Conservation (phyloP, 352 stramenopile species). For the Pythium guiyangense region DNA sequence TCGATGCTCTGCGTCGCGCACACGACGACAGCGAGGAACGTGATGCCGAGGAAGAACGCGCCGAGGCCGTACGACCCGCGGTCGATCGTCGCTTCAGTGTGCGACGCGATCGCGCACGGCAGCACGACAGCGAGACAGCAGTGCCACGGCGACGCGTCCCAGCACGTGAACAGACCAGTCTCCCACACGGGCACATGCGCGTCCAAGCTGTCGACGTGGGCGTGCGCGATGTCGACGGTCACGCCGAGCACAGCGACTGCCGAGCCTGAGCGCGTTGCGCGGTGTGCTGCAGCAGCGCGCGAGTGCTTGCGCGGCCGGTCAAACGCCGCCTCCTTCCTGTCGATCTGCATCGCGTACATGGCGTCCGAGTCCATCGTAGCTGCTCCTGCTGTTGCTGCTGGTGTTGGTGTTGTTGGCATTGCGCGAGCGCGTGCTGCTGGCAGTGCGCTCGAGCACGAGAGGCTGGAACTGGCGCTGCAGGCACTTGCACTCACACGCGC, state of each 20-base stretch:
- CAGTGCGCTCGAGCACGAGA: no score
- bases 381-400: background rate
- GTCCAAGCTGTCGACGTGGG: background rate
- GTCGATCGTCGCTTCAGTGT: constrained; percentile 12
- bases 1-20: constrained; percentile 10
- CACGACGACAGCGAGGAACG: constrained; percentile 7
- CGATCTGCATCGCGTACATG: constrained; percentile 9
- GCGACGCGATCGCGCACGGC: constrained; percentile 11
- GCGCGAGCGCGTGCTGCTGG: background rate
- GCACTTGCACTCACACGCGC: no score
- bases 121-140: constrained; percentile 10
- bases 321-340: constrained; percentile 12
- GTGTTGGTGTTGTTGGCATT: background rate
- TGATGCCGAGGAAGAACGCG: constrained; percentile 9
- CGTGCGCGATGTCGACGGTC: background rate
- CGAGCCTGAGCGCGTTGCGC: background rate
- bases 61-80: constrained; percentile 3
- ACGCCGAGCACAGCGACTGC: background rate
- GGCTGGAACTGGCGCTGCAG: no score
- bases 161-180: constrained; percentile 9
- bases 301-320: constrained; percentile 1
- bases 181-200: constrained; percentile 7
- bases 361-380: background rate
- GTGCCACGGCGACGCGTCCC: constrained; percentile 9
- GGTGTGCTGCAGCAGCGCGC: background rate